Evolutionary conservation across 73 alveolate species (phyloP).

Genomic region (Uronychia setigera): DNA sequence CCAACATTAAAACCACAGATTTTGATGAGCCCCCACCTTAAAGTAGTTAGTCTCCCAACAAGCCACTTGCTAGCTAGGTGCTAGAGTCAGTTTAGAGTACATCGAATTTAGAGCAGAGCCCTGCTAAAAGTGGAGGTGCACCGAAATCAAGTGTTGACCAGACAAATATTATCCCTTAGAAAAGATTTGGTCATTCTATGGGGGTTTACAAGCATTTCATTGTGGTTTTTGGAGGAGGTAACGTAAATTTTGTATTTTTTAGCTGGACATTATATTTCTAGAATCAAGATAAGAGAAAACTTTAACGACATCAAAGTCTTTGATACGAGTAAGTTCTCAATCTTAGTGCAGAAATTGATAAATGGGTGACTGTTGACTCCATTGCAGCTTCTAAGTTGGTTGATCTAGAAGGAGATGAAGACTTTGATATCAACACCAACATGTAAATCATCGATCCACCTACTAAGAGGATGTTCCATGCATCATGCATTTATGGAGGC

Average conservation of each 20-base stretch:
- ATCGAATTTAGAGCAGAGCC: neutral
- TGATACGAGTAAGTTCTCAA: neutral
- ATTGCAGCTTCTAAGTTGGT: neutral
- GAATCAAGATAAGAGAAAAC: conserved; percentile 18
- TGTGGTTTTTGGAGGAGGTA: conserved; percentile 49
- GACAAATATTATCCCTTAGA: conserved; percentile 5
- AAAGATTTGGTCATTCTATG: conserved; percentile 51
- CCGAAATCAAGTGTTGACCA: neutral
- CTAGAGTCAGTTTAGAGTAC: neutral
- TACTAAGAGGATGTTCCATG: conserved; percentile 63
- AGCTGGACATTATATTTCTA: conserved; percentile 45
- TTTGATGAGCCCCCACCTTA: neutral
- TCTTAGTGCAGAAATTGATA: neutral
- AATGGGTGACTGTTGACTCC: neutral
- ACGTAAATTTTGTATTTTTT: neutral
- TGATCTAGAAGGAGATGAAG: neutral
- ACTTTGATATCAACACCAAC: neutral
- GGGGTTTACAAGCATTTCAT: conserved; percentile 10
- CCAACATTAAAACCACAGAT: neutral
- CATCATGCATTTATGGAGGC: conserved; percentile 36
- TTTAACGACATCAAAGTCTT: conserved; percentile 24
- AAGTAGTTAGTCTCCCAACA: too few species aligned
- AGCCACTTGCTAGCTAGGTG: neutral
- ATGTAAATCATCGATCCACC: conserved; percentile 14
- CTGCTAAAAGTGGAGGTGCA: too few species aligned